Conservation (phyloP, 345 rosid genomes). For the Fremontodendron californicum region DNA sequence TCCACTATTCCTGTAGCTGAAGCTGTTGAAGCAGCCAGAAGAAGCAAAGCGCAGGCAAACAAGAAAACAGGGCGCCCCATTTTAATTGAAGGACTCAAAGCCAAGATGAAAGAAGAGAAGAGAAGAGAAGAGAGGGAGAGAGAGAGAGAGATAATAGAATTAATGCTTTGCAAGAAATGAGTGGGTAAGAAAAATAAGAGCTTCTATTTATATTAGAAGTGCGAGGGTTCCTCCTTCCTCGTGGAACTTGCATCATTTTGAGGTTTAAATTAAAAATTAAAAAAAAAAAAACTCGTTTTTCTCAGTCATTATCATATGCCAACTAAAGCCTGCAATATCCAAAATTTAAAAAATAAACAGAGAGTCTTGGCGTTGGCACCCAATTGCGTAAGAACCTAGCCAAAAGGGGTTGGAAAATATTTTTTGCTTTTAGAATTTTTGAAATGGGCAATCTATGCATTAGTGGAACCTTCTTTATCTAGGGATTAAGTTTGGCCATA, state of each 20-base stretch:
- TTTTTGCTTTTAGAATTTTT: neutral
- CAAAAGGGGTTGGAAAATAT: neutral
- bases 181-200: neutral
- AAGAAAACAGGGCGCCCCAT: constrained; percentile 38
- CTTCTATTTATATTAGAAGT: neutral
- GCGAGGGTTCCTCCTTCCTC: neutral
- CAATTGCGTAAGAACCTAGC: constrained; percentile 25
- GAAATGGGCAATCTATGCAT: neutral
- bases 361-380: neutral
- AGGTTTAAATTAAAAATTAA: neutral
- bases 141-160: neutral
- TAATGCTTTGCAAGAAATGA: neutral
- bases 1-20: constrained; percentile 58
- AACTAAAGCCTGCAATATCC: neutral
- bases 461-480: constrained; percentile 27
- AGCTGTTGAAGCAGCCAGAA: constrained; percentile 46
- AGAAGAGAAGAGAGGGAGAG: neutral
- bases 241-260: neutral
- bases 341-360: neutral
- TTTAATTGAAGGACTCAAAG: neutral
- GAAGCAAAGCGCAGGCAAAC: constrained; percentile 32
- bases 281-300: neutral
- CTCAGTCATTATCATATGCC: neutral
- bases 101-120: neutral
- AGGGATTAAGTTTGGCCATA: constrained; percentile 25